phyloP scores from a whole-genome alignment of 768 basidiomycete species.

The Rhodotorula paludigena region DNA sequence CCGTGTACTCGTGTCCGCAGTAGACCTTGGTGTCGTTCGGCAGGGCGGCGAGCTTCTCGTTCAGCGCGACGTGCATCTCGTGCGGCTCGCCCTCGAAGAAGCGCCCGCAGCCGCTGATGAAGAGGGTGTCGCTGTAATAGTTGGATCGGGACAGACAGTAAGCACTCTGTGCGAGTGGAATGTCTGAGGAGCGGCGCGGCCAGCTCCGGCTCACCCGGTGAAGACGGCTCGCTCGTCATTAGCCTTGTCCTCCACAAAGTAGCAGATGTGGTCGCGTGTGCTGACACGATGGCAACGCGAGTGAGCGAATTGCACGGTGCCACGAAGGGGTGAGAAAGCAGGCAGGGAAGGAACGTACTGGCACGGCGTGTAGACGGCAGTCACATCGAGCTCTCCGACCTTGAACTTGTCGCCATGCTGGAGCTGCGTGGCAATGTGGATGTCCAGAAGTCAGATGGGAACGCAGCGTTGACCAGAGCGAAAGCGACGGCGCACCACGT shows the following conservation, averaged over 20 bases:
- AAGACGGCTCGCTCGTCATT: constrained; percentile 72
- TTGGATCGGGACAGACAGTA: neutral
- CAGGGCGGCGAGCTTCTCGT: constrained; percentile 61
- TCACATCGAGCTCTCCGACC: constrained; percentile 53
- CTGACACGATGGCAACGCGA: constrained; percentile 71
- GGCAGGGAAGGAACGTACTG: constrained; percentile 9
- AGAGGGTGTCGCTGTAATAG: constrained; percentile 50
- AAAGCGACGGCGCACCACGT: constrained; percentile 40
- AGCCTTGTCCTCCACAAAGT: constrained; percentile 59
- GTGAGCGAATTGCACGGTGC: neutral
- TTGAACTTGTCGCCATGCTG: constrained; percentile 75
- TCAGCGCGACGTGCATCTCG: constrained; percentile 70
- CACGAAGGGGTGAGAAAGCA: neutral
- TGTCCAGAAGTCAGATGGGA: neutral
- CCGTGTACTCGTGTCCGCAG: constrained; percentile 89
- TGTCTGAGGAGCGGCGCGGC: neutral
- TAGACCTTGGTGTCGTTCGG: constrained; percentile 76
- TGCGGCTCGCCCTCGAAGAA: constrained; percentile 72
- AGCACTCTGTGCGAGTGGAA: neutral
- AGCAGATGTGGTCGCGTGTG: constrained; percentile 95
- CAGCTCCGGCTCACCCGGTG: constrained; percentile 59
- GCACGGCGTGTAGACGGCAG: constrained; percentile 40
- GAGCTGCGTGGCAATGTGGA: constrained; percentile 45
- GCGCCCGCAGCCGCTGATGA: constrained; percentile 67
- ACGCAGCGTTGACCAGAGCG: neutral